phyloP scores from a whole-genome alignment of 345 rosid genomes.

The Rhodomyrtus tomentosa region DNA sequence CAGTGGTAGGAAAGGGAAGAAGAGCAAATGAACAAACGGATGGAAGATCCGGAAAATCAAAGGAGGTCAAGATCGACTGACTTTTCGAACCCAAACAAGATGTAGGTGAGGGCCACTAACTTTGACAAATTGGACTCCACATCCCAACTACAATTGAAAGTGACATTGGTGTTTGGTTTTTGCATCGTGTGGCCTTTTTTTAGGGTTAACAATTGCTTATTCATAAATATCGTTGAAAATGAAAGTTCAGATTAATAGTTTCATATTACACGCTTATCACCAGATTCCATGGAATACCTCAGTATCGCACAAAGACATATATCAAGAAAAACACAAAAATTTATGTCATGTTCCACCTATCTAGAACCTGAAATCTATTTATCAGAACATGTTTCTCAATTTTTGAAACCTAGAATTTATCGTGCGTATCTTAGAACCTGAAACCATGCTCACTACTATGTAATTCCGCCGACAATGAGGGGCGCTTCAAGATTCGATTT shows the following conservation, averaged over 20 bases:
- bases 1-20: not conserved
- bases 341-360: too few relatives aligned
- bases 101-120: not conserved
- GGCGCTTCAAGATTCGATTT: not conserved
- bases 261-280: too few relatives aligned
- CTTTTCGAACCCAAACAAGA: not conserved
- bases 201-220: not conserved
- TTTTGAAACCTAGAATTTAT: too few relatives aligned
- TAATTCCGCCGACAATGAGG: not conserved
- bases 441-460: too few relatives aligned
- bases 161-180: not conserved
- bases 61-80: not conserved
- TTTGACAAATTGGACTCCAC: not conserved
- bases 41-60: not conserved
- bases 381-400: too few relatives aligned
- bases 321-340: too few relatives aligned
- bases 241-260: too few relatives aligned
- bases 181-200: not conserved
- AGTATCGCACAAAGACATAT: too few relatives aligned
- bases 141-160: not conserved
- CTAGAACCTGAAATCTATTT: too few relatives aligned
- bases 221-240: too few relatives aligned
- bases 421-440: too few relatives aligned
- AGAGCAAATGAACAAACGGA: not conserved
- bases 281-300: too few relatives aligned